Base-by-base conservation (phyloP, 352 stramenopile genomes). In the Aphanomyces astaci region DNA sequence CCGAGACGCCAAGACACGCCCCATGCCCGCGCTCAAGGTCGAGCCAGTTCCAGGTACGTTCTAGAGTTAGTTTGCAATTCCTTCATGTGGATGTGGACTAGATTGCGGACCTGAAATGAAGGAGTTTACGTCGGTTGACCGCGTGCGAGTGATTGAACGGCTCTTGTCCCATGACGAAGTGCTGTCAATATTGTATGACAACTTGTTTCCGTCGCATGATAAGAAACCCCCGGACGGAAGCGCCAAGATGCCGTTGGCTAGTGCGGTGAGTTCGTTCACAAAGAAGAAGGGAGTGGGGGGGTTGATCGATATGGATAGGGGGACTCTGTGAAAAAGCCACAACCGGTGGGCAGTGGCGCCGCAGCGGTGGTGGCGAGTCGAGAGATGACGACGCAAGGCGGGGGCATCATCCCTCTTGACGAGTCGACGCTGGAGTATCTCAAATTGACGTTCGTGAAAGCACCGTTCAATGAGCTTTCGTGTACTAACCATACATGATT, bases 111-210 rank as follows among this genome's bases (percentile, higher is more conserved):
- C 63, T 0, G 79, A 92, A 39, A 65, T 89, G 25, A 78, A 87
- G n/a, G 81, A 92, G 22, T 92, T 92, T 64, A 86, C 81, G 0
- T 46, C 79, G 0, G 71, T 73, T 2, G 85, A 94, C 25, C 84
- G 86, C 10, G 75, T 90, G 2, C 81, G 81, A 1, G 64, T 95
- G 15, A 90, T 95, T 27, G 79, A 92, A 66, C 74, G 81, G 1
- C 75, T 95, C 15, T 59, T 95, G 36, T 77, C 84, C 2, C 82
- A 94, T 31, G 85, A 94, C 43, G 80, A 92, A 73, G 84, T 94
- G 39, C 70, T 95, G 19, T 80, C 76, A 0, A 77, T 90, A 33
- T 52, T 95, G 33, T 90, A 94, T 53, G 80, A 77, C 33, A 78
- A 90, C 2, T 46, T 93, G n/a, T 93, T 95, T 55, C 82, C 82